Base-by-base conservation (phyloP, 306 rosid species). In the Betula pendula region DNA sequence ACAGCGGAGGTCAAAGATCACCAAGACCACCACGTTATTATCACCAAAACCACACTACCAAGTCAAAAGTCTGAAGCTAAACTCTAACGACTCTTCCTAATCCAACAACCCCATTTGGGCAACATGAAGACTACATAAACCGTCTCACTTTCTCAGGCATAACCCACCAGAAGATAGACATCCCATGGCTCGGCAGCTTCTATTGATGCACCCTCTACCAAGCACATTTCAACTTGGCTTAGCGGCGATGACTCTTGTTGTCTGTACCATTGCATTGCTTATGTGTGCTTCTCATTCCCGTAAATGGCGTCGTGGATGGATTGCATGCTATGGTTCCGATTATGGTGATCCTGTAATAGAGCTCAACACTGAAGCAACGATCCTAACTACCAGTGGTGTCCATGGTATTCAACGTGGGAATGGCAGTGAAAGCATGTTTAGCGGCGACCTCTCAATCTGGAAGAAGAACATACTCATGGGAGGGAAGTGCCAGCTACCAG, bases 401-500 rank as follows among this genome's bases (percentile, higher is more conserved):
- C 66, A 80, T 11, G 84, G 72, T 24, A 68, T 74, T 45, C 82
- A 84, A 52, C 72, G 70, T 0, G 82, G 78, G 29, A 73, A 49
- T 43, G 5, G 4, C 29, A 71, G 43, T 2, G 77, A 20, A 35
- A 45, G 29, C 73, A 66, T 27, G 59, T 60, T 63, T 22, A 70
- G 75, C 3, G 80, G 66, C 5, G 86, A 78, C 35, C 82, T 35
- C 80, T 81, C 97, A 3, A 52, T 92, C 17, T 90, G 99, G 99
- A 90, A 89, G 83, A 92, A 87, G 89, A 95, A 92, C 79, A 95
- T 95, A 15, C 89, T 92, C 15, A 92, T 92, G 97, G 97, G 99
- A 0, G 97, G 97, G 6, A 89, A 92, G 86, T 92, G 99, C 22
- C 88, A 95, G 71, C 92, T 95, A 22, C 99, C 97, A 0, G 97